Conservation (phyloP, 1,284 basidiomycete species). For the Leccinum griseonigrum region DNA sequence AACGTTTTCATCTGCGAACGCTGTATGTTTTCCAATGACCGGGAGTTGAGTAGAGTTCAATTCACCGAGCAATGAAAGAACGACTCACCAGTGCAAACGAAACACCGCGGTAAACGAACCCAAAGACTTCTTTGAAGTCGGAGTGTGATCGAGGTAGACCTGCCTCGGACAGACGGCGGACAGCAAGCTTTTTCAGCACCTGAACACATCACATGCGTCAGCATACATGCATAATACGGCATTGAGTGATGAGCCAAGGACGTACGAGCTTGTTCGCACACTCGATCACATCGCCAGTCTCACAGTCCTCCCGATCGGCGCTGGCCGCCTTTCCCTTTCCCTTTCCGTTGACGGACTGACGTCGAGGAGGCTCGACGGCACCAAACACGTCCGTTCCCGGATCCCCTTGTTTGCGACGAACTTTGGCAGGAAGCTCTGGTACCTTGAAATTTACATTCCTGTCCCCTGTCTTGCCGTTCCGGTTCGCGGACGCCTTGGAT, state of each 20-base stretch:
- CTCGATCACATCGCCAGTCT: slow-evolving; percentile 31
- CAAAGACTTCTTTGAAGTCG: slow-evolving; percentile 61
- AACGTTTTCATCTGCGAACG: slow-evolving; percentile 38
- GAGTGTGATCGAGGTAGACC: slow-evolving; percentile 54
- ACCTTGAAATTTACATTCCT: slow-evolving; percentile 42
- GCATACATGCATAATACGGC: neutral
- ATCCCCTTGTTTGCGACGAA: slow-evolving; percentile 26
- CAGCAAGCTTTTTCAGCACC: slow-evolving; percentile 45
- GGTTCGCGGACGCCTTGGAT: slow-evolving; percentile 12
- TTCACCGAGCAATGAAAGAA: neutral
- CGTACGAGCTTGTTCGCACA: slow-evolving; percentile 43
- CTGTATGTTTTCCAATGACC: slow-evolving; percentile 25
- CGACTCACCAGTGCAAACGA: slow-evolving; percentile 52
- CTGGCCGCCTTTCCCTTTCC: slow-evolving; percentile 26
- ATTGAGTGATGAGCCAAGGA: neutral
- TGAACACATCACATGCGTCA: slow-evolving; percentile 22
- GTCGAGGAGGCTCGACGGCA: slow-evolving; percentile 26
- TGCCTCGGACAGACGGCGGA: slow-evolving; percentile 37
- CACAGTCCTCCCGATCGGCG: slow-evolving; percentile 3
- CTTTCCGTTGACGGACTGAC: slow-evolving; percentile 16
- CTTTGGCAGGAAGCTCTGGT: slow-evolving; percentile 42
- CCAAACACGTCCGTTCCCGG: slow-evolving; percentile 52
- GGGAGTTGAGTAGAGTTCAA: neutral
- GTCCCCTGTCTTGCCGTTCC: slow-evolving; percentile 10
- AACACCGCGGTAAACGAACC: slow-evolving; percentile 52